These are phyloP conservation scores for Phytophthora quininea DNA, from an alignment of 352 stramenopile species.

Conservation along the genomic window DNA sequence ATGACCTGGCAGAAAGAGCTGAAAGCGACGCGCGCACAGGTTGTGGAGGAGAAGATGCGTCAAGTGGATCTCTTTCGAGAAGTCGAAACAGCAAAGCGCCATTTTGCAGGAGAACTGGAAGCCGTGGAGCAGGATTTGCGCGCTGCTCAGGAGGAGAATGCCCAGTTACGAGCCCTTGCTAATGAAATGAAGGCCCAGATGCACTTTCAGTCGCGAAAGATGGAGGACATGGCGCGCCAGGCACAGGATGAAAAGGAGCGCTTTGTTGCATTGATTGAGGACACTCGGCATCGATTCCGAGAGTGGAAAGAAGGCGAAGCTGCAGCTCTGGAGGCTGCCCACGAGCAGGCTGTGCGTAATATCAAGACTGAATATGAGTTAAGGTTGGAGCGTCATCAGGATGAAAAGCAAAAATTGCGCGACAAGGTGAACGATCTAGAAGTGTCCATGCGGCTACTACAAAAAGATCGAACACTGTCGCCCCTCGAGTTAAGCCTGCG, in stretches of 20 bases:
- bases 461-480: constrained; percentile 67
- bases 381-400: constrained; percentile 67
- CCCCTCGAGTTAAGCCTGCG: constrained; percentile 66
- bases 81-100: constrained; percentile 55
- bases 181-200: constrained; percentile 52
- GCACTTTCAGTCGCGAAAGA: constrained; percentile 44
- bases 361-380: constrained; percentile 70
- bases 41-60: constrained; percentile 76
- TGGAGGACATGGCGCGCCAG: constrained; percentile 56
- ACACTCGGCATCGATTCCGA: constrained; percentile 62
- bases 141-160: constrained; percentile 52
- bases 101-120: constrained; percentile 46
- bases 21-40: constrained; percentile 59
- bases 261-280: constrained; percentile 54
- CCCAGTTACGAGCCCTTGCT: constrained; percentile 39
- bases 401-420: constrained; percentile 77
- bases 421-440: constrained; percentile 80
- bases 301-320: constrained; percentile 73
- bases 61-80: constrained; percentile 69
- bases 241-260: constrained; percentile 65
- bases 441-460: constrained; percentile 63
- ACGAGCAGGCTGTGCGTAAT: constrained; percentile 55
- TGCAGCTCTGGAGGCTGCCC: constrained; percentile 34
- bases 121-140: constrained; percentile 36
- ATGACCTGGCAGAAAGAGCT: constrained; percentile 72